Conservation (phyloP, 2,329 filamentous ascomycete genomes). For the Arthroderma sp. region DNA sequence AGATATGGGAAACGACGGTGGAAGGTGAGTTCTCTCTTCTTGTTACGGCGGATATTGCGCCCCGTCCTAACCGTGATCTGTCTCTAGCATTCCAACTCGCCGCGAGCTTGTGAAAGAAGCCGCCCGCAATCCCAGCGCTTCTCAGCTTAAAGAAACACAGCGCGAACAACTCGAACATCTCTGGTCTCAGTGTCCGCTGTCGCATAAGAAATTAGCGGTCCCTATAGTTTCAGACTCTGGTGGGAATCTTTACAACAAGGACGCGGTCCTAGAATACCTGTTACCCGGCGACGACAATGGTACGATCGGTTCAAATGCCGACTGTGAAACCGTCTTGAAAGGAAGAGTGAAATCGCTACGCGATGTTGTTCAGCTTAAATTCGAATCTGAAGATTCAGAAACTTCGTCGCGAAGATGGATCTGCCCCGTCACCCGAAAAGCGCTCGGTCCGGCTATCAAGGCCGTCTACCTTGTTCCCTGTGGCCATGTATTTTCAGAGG, state of each 20-base stretch:
- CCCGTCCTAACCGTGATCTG: slow-evolving; percentile 1
- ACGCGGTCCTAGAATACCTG: slow-evolving; percentile 63
- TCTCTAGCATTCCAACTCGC: slow-evolving; percentile 67
- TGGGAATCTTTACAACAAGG: slow-evolving; percentile 88
- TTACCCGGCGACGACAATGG: slow-evolving; percentile 42
- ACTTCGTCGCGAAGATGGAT: slow-evolving; percentile 47
- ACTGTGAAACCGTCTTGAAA: slow-evolving; percentile 49
- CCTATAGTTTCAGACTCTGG: slow-evolving; percentile 73
- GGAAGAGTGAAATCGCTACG: slow-evolving; percentile 62
- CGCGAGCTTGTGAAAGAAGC: slow-evolving; percentile 93
- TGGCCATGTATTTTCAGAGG: slow-evolving; percentile 84
- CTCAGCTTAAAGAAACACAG: slow-evolving; percentile 77
- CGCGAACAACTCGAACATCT: slow-evolving; percentile 73
- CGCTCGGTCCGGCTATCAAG: slow-evolving; percentile 64
- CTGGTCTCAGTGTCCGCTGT: slow-evolving; percentile 83
- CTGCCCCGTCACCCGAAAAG: slow-evolving; percentile 79
- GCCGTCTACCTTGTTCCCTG: slow-evolving; percentile 87
- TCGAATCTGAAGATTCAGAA: slow-evolving; percentile 40
- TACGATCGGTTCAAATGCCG: slow-evolving; percentile 39
- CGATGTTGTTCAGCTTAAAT: slow-evolving; percentile 77
- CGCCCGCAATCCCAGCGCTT: slow-evolving; percentile 65
- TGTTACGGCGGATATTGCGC: background rate
- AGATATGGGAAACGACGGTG: slow-evolving; percentile 91
- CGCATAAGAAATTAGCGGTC: slow-evolving; percentile 56
- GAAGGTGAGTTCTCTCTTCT: slow-evolving; percentile 39